Percentiles rank a stretch among this genome's conserved stretches.
phyloP scores from a whole-genome alignment of 2,329 filamentous ascomycete genomes.

The Fusarium sororula region DNA sequence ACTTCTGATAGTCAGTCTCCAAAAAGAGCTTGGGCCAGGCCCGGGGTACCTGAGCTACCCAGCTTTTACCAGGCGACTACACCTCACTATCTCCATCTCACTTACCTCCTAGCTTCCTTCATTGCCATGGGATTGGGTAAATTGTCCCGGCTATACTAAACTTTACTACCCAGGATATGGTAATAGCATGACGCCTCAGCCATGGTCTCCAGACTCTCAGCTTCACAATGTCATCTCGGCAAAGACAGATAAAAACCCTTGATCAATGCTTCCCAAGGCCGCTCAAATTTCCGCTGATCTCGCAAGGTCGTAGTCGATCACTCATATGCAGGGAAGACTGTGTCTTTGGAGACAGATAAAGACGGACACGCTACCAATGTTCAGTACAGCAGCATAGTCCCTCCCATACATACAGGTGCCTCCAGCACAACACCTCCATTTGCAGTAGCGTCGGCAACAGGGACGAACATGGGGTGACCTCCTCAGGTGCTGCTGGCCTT shows the following conservation, averaged over 20 bases:
- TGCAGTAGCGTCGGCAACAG: conserved; percentile 32
- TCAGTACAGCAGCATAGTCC: not conserved
- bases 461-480: conserved; percentile 20
- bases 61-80: conserved; percentile 7
- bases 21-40: conserved; percentile 32
- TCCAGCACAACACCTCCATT: conserved; percentile 13
- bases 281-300: conserved; percentile 36
- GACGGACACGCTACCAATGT: conserved; percentile 17
- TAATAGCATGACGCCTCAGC: conserved; percentile 6
- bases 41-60: conserved; percentile 18
- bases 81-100: conserved; percentile 12
- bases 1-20: conserved; percentile 35
- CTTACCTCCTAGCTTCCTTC: conserved; percentile 5
- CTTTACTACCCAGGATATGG: conserved; percentile 6
- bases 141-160: conserved; percentile 27
- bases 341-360: conserved; percentile 15
- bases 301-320: conserved; percentile 32
- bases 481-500: conserved; percentile 19
- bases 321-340: conserved; percentile 28
- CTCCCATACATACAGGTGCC: not conserved
- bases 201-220: conserved; percentile 26
- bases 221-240: conserved; percentile 32
- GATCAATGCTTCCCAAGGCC: conserved; percentile 8
- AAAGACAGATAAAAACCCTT: not conserved
- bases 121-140: conserved; percentile 27